Evolutionary conservation across 805 yeast genomes (phyloP), one percentile per base, ranked within the genome.

Genomic region (Pichia cephalocereana): DNA sequence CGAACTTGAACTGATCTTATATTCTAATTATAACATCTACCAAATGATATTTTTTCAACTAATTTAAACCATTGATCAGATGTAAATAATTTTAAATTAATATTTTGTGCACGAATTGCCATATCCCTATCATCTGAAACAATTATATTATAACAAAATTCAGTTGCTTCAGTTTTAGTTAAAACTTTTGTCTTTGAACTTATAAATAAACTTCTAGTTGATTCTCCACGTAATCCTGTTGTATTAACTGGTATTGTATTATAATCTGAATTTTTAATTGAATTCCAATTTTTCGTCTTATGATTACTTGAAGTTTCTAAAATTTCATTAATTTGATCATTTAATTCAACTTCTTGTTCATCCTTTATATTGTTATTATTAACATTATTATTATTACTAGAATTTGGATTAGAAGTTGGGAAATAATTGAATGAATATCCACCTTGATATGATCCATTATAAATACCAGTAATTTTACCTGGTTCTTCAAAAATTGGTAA

Each of bases 51-150:
- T 41, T 60, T 60, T 48, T 76, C 82, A 44, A 79, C 63, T 48
- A 72, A 77, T 61, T 79, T 79, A 44, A 81, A 67, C 86, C 86
- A 81, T 15, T 50, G 51, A 50, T 73, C 70, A 51, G 83, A 77
- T 46, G 77, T 79, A 60, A 71, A 77, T 41, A 78, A 72, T 8
- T 75, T 67, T 38, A 79, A 68, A 0, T 79, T 80, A n/a, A 74
- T 67, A 4, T 77, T 67, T 56, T 78, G 76, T 2, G 87, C 82
- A 53, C 86, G 76, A 39, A 80, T 62, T 52, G 85, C 69, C 86
- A 85, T 80, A 53, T 80, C 83, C 47, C 80, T 67, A 60, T 86
- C 91, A 63, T 85, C 91, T 2, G 90, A 82, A 37, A 85, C 76
- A 44, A 85, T 64, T 28, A 82, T 72, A 52, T 84, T 79, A 60